Evolutionary conservation across 192 early-diverging fungal species (phyloP), one percentile per base, ranked within the genome.

Genomic region (Coemansia sp.): DNA sequence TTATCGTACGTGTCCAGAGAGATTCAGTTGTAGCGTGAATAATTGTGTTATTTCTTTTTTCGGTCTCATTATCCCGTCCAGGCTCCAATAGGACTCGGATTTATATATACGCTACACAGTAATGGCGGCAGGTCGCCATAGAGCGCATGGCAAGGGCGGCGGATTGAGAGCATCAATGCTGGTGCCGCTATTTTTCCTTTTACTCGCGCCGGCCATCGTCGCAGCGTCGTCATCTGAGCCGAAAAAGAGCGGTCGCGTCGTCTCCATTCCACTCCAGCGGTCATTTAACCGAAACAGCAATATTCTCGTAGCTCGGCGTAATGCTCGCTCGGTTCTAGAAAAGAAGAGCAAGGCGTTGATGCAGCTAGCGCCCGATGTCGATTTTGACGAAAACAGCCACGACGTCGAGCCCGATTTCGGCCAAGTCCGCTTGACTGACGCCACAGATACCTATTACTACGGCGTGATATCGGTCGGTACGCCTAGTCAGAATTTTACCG

Each of bases 381-480:
- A 82, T 34, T 82, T 82, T 67, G 80, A 74, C 67, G 75, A 82
- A n/a, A 72, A 77, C 24, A 74, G 57, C 15, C 80, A 77, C 66
- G 80, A 75, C 40, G 36, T 82, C 9, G 80, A 82, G 70, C 80
- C 80, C 5, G 80, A 82, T 42, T 82, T 82, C 61, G 80, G 80
- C n/a, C 75, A 77, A 27, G 80, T 82, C 8, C 75, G 80, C 16
- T 52, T 82, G 49, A 82, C 80, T 15, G 80, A 82, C 29, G 80
- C 80, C 51, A 82, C 80, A 2, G 86, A 87, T 36, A 73, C 70
- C 1, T 75, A 92, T 74, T 86, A 86, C 76, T 86, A 83, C 44
- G 91, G 89, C 24, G 67, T 84, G 0, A 84, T 93, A 27, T 83
- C 85, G 7, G 67, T 93, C 5, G 92, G 92, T 57, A 88, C 89